phyloP scores from a whole-genome alignment of 2,329 filamentous ascomycete species.

The Diaporthe citri region DNA sequence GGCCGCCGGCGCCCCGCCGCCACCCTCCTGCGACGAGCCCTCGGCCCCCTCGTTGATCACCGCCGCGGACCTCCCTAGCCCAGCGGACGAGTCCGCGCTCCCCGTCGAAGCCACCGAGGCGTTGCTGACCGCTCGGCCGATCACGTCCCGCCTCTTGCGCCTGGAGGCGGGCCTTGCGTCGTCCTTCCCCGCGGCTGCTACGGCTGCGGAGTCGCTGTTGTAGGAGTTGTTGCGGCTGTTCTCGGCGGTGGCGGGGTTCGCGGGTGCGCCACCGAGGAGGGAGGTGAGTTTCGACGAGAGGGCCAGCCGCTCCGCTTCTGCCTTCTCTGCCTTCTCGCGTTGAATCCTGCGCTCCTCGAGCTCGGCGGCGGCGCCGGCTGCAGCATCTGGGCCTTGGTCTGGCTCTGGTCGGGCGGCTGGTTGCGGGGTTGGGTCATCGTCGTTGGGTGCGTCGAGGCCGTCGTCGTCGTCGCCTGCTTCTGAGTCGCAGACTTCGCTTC shows the following conservation, averaged over 20 bases:
- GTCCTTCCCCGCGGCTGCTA: slow-evolving; percentile 36
- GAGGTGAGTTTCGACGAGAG: slow-evolving; percentile 58
- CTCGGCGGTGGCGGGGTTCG: slow-evolving; percentile 27
- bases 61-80: slow-evolving; percentile 28
- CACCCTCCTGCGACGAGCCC: slow-evolving; percentile 39
- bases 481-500: slow-evolving; percentile 57
- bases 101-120: slow-evolving; percentile 64
- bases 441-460: slow-evolving; percentile 28
- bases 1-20: slow-evolving; percentile 52
- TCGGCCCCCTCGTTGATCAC: slow-evolving; percentile 40
- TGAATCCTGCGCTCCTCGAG: slow-evolving; percentile 33
- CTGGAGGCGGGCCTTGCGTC: slow-evolving; percentile 40
- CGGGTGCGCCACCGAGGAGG: slow-evolving; percentile 51
- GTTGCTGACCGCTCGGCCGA: slow-evolving; percentile 71
- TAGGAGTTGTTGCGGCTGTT: slow-evolving; percentile 1
- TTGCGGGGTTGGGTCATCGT: slow-evolving; percentile 28
- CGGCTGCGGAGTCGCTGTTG: slow-evolving; percentile 14
- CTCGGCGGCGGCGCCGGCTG: slow-evolving; percentile 25
- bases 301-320: slow-evolving; percentile 54
- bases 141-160: slow-evolving; percentile 60
- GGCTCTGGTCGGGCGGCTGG: background rate
- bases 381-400: background rate
- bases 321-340: slow-evolving; percentile 40
- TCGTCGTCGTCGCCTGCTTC: slow-evolving; percentile 43
- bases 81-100: slow-evolving; percentile 54